A percentile compares a stretch with the other conserved stretches of the same genome.
Conservation (phyloP, 106 monocot genomes). For the Dioscorea zingiberensis region DNA sequence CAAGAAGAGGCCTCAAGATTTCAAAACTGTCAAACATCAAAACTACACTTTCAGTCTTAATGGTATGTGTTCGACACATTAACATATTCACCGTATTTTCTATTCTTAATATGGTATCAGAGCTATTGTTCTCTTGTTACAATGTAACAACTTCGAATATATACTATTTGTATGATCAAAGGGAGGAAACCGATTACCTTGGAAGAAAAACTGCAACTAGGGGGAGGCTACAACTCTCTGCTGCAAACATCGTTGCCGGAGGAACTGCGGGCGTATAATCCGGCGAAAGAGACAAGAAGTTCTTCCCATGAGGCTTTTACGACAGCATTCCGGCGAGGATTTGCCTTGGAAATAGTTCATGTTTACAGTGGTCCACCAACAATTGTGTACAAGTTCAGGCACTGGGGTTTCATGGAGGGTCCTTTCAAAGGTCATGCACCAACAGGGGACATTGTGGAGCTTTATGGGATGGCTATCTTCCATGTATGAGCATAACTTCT, state of each 20-base stretch:
- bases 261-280: conserved; percentile 21
- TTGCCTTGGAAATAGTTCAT: conserved; percentile 29
- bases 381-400: conserved; percentile 47
- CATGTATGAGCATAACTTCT: conserved; percentile 5
- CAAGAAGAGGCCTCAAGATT: conserved; percentile 36
- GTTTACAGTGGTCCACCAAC: conserved; percentile 29
- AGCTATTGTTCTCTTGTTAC: too few relatives aligned
- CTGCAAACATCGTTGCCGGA: conserved; percentile 29
- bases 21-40: conserved; percentile 19
- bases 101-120: too few relatives aligned
- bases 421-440: conserved; percentile 34
- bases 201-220: conserved; percentile 5
- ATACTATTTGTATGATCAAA: too few relatives aligned
- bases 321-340: conserved; percentile 25
- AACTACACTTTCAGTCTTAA: conserved; percentile 34
- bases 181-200: conserved; percentile 9
- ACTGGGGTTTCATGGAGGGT: conserved; percentile 44
- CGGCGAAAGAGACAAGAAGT: conserved; percentile 14
- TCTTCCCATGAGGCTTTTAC: conserved; percentile 11
- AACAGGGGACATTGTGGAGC: conserved; percentile 17
- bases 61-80: too few relatives aligned
- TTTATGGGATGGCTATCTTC: conserved; percentile 25
- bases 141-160: too few relatives aligned
- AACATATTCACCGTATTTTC: too few relatives aligned
- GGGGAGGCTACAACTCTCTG: conserved; percentile 40